Evolutionary conservation across 176 grass and related monocot species (phyloP), one percentile per base, ranked within the genome.

Genomic region (Dactylis glomerata): DNA sequence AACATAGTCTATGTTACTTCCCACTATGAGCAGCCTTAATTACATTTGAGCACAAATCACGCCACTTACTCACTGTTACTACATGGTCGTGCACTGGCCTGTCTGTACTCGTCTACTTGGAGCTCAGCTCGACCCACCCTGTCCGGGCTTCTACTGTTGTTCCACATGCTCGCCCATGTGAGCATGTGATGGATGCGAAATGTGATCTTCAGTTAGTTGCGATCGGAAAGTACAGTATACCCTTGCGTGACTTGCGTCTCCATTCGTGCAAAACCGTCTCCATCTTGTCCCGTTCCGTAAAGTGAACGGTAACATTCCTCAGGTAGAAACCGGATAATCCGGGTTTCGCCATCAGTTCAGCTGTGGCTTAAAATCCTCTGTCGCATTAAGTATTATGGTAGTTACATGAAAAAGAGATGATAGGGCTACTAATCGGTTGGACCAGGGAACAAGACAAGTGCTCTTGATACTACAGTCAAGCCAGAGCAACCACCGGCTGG

Each of bases 161-260:
- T 2, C 32, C 65, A 82, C 79, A 68, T 81, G 80, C 27, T 45
- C 30, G n/a, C 38, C 46, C 79, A 81, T 55, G 79, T 54, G 47
- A 38, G 14, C 30, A 69, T 70, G 79, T 40, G 47, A 37, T 54
- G 31, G 64, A 69, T 38, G 31, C 34, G 64, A 54, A 67, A 34
- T 49, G 41, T 67, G 78, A 81, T 49, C 28, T 37, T 30, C 28
- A 9, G 15, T 12, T n/a, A 27, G 24, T 45, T 19, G 77, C 77
- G 8, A 47, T 22, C 5, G 24, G 38, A 41, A 65, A 47, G n/a
- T n/a, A n/a, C n/a, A n/a, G n/a, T n/a, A n/a, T n/a, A n/a, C 75
- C 34, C 37, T 1, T 74, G 5, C 44, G 17, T 51, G 27, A n/a
- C n/a, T n/a, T 7, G 56, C 77, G 11, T 13, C 44, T 15, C 16